Evolutionary conservation across 2,329 filamentous ascomycete species (phyloP), one percentile per base, ranked within the genome.

Genomic region (Triangularia setosa): DNA sequence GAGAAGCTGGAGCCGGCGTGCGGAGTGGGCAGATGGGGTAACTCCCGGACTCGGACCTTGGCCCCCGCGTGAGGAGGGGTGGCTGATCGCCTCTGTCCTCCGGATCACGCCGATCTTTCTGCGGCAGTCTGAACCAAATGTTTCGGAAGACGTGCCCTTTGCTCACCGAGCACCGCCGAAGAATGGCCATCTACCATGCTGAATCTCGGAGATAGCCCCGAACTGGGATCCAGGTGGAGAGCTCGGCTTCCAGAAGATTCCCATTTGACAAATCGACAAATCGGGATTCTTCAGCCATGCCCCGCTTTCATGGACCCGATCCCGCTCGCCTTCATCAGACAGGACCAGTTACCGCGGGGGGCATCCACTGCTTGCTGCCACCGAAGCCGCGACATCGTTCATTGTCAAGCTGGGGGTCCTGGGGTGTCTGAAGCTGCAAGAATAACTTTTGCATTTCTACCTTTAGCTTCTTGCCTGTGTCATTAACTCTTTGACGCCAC

Each of bases 231-330:
- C n/a, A 4, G n/a, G 40, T 48, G 40, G 40, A 48, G 40, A 48
- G 40, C 9, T 30, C 54, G 58, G 54, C 62, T 68, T 68, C 64
- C 61, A 54, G 66, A 68, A 68, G 44, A 56, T 68, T 68, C 66
- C 64, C 62, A 52, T 33, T 64, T 68, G 62, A 67, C 66, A 68
- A 68, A 68, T 68, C 53, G 54, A 58, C 52, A 55, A 27, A 25
- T 55, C 52, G n/a, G 11, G 23, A 23, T 18, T 21, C 40, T 21
- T 18, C 4, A 48, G 40, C 40, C n/a, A 30, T n/a, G 55, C 61
- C 54, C 64, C 61, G 14, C 61, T 18, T 27, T 40, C 55, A 25
- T n/a, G n/a, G n/a, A n/a, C 52, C 52, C 52, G 23, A n/a, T 27
- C 16, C 40, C 12, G 14, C 27, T 30, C 16, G n/a, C 18, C 18